These are phyloP conservation scores for Eucalyptus albens DNA, from an alignment of 345 rosid genomes.

Conservation along the genomic window DNA sequence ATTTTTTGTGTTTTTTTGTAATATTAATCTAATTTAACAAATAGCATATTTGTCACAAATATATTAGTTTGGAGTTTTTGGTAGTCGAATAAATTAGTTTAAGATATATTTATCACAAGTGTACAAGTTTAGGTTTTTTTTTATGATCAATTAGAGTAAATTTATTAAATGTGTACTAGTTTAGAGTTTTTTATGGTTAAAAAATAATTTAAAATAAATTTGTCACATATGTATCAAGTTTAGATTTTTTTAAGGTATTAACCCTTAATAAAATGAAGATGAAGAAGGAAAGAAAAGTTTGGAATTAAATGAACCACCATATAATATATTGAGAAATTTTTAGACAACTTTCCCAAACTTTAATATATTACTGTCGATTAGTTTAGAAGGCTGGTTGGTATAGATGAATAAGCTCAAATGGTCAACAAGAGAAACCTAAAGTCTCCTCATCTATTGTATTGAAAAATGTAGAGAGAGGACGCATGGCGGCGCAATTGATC, in stretches of 20 bases:
- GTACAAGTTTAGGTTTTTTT: accelerated
- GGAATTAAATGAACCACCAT: background rate
- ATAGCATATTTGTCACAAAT: too few relatives aligned
- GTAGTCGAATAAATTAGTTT: too few relatives aligned
- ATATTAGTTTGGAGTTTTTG: too few relatives aligned
- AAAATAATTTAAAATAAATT: too few relatives aligned
- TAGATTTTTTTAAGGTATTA: too few relatives aligned
- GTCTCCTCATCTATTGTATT: background rate
- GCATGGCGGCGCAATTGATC: background rate
- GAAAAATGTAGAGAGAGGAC: background rate
- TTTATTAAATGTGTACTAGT: accelerated
- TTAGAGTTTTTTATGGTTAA: too few relatives aligned
- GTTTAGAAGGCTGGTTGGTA: background rate
- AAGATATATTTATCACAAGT: accelerated
- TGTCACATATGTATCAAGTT: accelerated
- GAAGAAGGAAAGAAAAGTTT: background rate
- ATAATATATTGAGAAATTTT: background rate
- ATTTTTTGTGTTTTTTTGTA: too few relatives aligned
- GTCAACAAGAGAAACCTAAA: background rate
- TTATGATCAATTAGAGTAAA: too few relatives aligned
- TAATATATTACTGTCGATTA: background rate
- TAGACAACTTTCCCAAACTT: background rate
- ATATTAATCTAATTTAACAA: too few relatives aligned
- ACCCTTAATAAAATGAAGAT: background rate
- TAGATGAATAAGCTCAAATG: background rate